Conservation (phyloP, 2,329 filamentous ascomycete species). For the Capronia coronata region DNA sequence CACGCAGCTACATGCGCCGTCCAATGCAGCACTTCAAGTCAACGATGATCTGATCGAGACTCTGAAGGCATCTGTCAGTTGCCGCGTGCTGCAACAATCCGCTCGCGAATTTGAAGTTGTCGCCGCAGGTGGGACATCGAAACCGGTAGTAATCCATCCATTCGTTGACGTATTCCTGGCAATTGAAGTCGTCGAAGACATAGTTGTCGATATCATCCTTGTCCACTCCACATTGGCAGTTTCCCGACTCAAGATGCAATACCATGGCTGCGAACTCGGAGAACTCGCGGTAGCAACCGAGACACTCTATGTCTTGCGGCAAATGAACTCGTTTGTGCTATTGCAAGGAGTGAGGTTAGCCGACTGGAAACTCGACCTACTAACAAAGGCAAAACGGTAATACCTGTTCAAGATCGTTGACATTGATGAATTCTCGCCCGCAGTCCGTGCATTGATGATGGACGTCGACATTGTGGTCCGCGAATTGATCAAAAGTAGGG, state of each 20-base stretch:
- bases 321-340: conserved; percentile 27
- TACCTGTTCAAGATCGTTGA: conserved; percentile 25
- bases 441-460: conserved; percentile 22
- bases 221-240: conserved; percentile 16
- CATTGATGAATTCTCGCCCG: conserved; percentile 12
- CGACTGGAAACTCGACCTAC: not conserved
- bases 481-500: not conserved
- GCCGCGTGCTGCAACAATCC: conserved; percentile 29
- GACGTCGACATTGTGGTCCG: conserved; percentile 10
- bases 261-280: conserved; percentile 28
- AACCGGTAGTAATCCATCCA: conserved; percentile 9
- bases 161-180: not conserved
- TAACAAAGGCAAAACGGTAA: not conserved
- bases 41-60: not conserved
- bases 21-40: conserved; percentile 3
- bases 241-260: conserved; percentile 29
- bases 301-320: conserved; percentile 19
- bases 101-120: conserved; percentile 18
- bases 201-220: conserved; percentile 11
- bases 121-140: conserved; percentile 22
- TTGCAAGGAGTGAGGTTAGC: not conserved
- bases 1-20: too few relatives aligned
- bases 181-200: conserved; percentile 7
- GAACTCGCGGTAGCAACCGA: conserved; percentile 26
- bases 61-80: conserved; percentile 8